Evolutionary conservation across 148 eudicot genomes (phyloP).

Genomic region (Rhododendron ferrugineum): DNA sequence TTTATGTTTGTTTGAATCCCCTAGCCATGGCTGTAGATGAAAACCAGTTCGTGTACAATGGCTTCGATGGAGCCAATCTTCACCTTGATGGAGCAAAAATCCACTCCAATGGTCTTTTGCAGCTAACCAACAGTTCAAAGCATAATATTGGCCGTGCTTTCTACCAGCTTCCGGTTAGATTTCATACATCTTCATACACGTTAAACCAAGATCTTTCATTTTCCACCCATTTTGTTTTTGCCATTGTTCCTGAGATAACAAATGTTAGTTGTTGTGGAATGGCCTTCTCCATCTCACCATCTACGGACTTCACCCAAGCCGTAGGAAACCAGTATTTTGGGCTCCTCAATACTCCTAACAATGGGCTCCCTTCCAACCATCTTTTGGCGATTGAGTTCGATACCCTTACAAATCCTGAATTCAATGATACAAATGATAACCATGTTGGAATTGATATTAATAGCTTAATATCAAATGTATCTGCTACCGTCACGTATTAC

Average conservation of each 20-base stretch:
- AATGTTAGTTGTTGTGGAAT: conserved; percentile 7
- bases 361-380: conserved; percentile 15
- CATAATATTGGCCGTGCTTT: conserved; percentile 17
- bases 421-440: not conserved
- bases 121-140: not conserved
- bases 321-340: conserved; percentile 10
- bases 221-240: not conserved
- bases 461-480: conserved; percentile 15
- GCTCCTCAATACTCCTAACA: conserved; percentile 9
- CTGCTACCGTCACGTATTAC: conserved; percentile 29
- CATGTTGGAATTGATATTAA: not conserved
- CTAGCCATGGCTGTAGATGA: not conserved
- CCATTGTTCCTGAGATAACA: not conserved
- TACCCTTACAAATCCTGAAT: conserved; percentile 14
- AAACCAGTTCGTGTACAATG: not conserved
- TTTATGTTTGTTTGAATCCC: not conserved
- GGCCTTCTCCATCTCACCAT: conserved; percentile 19
- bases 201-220: not conserved
- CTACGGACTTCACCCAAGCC: conserved; percentile 11
- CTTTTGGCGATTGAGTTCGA: conserved; percentile 30
- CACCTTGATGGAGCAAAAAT: conserved; percentile 20
- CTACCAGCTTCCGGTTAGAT: conserved; percentile 10
- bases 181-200: not conserved
- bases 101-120: conserved; percentile 20
- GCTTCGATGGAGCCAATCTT: conserved; percentile 17